Evolutionary conservation across 352 stramenopile genomes (phyloP).

Genomic region (Phytophthora agathidicida): DNA sequence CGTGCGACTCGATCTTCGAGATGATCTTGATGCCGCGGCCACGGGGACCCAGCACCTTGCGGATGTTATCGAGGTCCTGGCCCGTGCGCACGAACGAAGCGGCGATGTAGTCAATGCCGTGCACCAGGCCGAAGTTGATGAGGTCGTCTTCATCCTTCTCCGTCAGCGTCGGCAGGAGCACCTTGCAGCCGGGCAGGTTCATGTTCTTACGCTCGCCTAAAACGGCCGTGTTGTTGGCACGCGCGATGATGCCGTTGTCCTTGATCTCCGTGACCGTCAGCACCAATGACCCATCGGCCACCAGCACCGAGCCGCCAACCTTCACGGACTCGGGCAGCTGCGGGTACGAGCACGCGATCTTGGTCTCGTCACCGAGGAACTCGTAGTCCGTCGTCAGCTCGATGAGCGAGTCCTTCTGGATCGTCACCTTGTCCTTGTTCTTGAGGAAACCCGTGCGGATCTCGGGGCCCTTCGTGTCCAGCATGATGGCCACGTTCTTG

Average conservation of each 20-base stretch:
- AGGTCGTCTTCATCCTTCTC: slow-evolving; percentile 93
- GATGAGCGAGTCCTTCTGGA: slow-evolving; percentile 54
- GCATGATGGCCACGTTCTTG: slow-evolving; percentile 90
- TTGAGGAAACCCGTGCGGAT: slow-evolving; percentile 90
- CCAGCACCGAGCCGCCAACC: slow-evolving; percentile 90
- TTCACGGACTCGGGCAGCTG: slow-evolving; percentile 18
- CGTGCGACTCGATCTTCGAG: slow-evolving; percentile 98
- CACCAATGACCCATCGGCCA: slow-evolving; percentile 94
- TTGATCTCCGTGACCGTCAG: slow-evolving; percentile 86
- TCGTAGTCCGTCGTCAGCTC: slow-evolving; percentile 63
- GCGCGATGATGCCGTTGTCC: slow-evolving; percentile 63
- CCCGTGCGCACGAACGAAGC: slow-evolving; percentile 97
- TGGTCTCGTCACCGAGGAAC: slow-evolving; percentile 17
- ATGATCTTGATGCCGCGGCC: slow-evolving; percentile 94
- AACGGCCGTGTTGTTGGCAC: slow-evolving; percentile 75
- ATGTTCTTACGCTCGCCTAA: slow-evolving; percentile 96
- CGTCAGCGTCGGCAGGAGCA: slow-evolving; percentile 91
- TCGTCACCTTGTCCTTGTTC: slow-evolving; percentile 45
- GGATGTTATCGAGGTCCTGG: slow-evolving; percentile 96
- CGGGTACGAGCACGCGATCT: slow-evolving; percentile 20
- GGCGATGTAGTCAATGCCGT: slow-evolving; percentile 97
- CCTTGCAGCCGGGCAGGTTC: slow-evolving; percentile 92
- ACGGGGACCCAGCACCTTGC: slow-evolving; percentile 77
- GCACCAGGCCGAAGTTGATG: slow-evolving; percentile 93
- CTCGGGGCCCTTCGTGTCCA: slow-evolving; percentile 97